Evolutionary conservation across 208 protist species (phyloP).

Genomic region (Acanthamoeba divionensis): DNA sequence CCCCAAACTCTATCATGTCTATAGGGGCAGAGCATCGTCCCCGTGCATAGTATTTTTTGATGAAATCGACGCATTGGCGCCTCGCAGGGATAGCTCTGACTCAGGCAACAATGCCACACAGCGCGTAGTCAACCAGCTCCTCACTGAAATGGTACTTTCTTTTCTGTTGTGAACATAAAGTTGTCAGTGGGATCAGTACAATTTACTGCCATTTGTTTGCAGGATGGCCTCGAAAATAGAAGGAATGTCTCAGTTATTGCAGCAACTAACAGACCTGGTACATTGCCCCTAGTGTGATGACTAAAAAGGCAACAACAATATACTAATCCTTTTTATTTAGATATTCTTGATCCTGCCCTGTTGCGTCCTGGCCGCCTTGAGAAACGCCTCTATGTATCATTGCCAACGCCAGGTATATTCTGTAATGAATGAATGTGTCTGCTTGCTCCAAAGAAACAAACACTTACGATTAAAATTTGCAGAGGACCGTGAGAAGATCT

Average conservation of each 20-base stretch:
- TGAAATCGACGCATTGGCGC: slow-evolving; percentile 97
- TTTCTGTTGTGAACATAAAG: not conserved
- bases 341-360: slow-evolving; percentile 98
- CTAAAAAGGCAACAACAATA: not conserved
- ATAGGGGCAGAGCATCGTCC: slow-evolving; percentile 67
- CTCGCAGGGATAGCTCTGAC: slow-evolving; percentile 69
- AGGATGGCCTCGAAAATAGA: slow-evolving; percentile 94
- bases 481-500: slow-evolving; percentile 43
- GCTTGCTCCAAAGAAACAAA: not conserved
- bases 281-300: not conserved
- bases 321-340: slow-evolving; percentile 50
- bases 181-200: not conserved
- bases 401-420: slow-evolving; percentile 87
- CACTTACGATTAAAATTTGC: not conserved
- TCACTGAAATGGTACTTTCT: slow-evolving; percentile 92
- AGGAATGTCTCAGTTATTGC: slow-evolving; percentile 96
- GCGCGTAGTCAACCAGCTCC: slow-evolving; percentile 97
- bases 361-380: slow-evolving; percentile 95
- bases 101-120: slow-evolving; percentile 70
- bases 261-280: slow-evolving; percentile 94
- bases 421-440: slow-evolving; percentile 74
- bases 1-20: too few relatives aligned
- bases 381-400: slow-evolving; percentile 94
- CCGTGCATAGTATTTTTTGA: slow-evolving; percentile 99
- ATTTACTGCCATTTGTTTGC: slow-evolving; percentile 21